phyloP scores from a whole-genome alignment of 1,139 yeast species.

The Tardiomyces digboiensis region DNA sequence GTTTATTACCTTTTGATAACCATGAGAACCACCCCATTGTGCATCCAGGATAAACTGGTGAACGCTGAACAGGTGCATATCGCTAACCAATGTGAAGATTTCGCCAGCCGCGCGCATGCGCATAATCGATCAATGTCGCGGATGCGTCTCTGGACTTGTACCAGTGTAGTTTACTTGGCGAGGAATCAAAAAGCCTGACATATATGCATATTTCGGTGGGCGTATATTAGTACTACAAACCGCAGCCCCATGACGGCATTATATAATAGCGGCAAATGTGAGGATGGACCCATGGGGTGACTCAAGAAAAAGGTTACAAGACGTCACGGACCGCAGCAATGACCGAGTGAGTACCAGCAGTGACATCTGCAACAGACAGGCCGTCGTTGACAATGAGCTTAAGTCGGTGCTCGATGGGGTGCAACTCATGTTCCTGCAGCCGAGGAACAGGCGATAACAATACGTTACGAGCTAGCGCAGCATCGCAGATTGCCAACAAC shows the following conservation, averaged over 20 bases:
- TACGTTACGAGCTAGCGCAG: slow-evolving; percentile 38
- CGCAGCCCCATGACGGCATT: no score
- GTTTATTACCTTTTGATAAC: not conserved
- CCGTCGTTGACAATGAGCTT: slow-evolving; percentile 51
- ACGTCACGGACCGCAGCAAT: slow-evolving; percentile 10
- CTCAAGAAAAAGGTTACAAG: no score
- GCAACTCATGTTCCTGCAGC: slow-evolving; percentile 62
- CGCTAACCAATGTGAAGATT: no score
- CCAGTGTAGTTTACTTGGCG: no score
- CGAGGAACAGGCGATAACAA: slow-evolving; percentile 63
- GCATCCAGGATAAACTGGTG: not conserved
- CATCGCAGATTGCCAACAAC: slow-evolving; percentile 14
- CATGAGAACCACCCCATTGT: not conserved
- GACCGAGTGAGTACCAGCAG: slow-evolving; percentile 20
- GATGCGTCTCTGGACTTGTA: no score
- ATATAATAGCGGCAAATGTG: no score
- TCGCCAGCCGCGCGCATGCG: no score
- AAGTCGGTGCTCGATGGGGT: slow-evolving; percentile 70
- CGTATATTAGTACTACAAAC: no score
- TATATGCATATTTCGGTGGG: no score
- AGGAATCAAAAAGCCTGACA: no score
- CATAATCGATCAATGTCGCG: no score
- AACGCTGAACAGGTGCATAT: not conserved
- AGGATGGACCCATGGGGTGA: no score
- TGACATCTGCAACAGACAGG: slow-evolving; percentile 44